Evolutionary conservation across 2,329 filamentous ascomycete species (phyloP).

Genomic region (Aspergillus neotritici): DNA sequence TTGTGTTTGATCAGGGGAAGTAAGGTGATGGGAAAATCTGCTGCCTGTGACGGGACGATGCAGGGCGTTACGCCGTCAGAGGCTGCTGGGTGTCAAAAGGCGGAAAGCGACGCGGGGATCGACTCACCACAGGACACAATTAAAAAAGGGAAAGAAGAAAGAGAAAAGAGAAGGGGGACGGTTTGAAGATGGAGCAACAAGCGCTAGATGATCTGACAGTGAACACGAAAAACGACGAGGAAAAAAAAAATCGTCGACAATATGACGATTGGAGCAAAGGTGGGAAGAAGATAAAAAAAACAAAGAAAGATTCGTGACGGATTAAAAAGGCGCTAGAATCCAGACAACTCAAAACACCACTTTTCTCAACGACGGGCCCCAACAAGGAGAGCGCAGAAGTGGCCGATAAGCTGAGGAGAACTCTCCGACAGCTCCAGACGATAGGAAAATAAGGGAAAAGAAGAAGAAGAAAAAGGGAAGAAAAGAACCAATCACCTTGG

Average conservation of each 20-base stretch:
- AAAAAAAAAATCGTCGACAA: background rate
- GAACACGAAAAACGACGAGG: background rate
- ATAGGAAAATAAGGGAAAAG: background rate
- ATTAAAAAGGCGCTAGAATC: constrained; percentile 3
- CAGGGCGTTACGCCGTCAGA: constrained; percentile 23
- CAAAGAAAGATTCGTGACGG: background rate
- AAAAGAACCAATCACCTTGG: constrained; percentile 13
- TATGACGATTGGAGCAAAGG: no score
- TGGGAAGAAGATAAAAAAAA: no score
- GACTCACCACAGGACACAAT: constrained; percentile 13
- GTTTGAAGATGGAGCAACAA: background rate
- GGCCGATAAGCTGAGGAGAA: constrained; percentile 3
- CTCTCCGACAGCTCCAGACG: no score
- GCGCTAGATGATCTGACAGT: constrained; percentile 4
- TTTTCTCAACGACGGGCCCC: constrained; percentile 7
- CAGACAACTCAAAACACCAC: constrained; percentile 4
- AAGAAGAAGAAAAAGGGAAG: constrained; percentile 13
- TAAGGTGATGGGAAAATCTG: constrained; percentile 14
- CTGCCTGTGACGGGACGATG: constrained; percentile 19
- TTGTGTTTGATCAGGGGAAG: constrained; percentile 10
- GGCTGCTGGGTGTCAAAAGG: constrained; percentile 16
- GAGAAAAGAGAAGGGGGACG: background rate
- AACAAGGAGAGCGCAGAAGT: constrained; percentile 1
- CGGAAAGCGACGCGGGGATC: constrained; percentile 22
- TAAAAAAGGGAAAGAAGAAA: constrained; percentile 16